Percentiles rank a stretch among this genome's conserved stretches.
These are phyloP conservation scores for Naumovozyma baii DNA, from an alignment of 805 yeast species.

Conservation along the genomic window DNA sequence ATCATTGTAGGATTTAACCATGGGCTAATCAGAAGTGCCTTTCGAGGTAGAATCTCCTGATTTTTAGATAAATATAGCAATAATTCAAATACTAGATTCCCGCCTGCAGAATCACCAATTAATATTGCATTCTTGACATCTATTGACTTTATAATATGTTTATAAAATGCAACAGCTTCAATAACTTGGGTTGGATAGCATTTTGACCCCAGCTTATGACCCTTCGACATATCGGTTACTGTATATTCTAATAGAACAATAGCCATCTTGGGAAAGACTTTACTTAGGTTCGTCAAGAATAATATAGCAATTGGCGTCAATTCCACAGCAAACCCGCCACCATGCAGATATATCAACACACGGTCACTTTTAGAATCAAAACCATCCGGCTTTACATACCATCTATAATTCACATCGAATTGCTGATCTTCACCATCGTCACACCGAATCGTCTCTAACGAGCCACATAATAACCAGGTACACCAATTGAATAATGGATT, in stretches of 20 bases:
- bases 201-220: not conserved
- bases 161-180: slow-evolving; percentile 10
- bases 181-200: slow-evolving; percentile 10
- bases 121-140: slow-evolving; percentile 9
- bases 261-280: slow-evolving; percentile 9
- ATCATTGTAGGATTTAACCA: slow-evolving; percentile 19
- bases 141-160: slow-evolving; percentile 4
- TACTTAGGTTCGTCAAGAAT: slow-evolving; percentile 9
- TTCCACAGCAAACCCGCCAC: slow-evolving; percentile 22
- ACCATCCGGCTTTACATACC: slow-evolving; percentile 9
- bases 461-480: not conserved
- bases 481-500: slow-evolving; percentile 11
- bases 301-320: slow-evolving; percentile 9
- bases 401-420: slow-evolving; percentile 1
- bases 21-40: slow-evolving; percentile 20
- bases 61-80: slow-evolving; percentile 6
- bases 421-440: not conserved
- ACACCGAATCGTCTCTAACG: not conserved
- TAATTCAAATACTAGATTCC: slow-evolving; percentile 13
- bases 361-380: slow-evolving; percentile 14
- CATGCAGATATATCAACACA: slow-evolving; percentile 17
- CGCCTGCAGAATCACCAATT: slow-evolving; percentile 27
- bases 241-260: slow-evolving; percentile 17
- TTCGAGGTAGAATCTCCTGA: slow-evolving; percentile 9
- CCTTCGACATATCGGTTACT: slow-evolving; percentile 6